Evolutionary conservation across 2,329 filamentous ascomycete genomes (phyloP), one percentile per base, ranked within the genome.

Genomic region (Chrysoporthe austroafricana): DNA sequence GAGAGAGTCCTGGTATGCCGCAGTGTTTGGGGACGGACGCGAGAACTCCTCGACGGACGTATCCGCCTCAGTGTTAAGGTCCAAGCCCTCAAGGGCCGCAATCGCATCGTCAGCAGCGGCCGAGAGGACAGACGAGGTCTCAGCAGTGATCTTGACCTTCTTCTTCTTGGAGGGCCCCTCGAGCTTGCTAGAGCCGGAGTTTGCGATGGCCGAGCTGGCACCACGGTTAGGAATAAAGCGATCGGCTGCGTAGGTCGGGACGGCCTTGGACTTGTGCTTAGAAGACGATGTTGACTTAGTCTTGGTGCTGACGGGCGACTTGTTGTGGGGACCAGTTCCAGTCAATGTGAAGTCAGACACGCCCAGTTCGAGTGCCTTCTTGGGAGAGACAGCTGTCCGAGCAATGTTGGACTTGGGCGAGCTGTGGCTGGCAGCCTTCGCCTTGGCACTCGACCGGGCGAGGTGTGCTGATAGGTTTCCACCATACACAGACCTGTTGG

Each of bases 351-450:
- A 98, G 77, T 99, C 94, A 52, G 94, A 97, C 44, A 97, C 90
- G 72, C 93, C 94, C 52, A 97, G 87, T 80, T 98, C 95, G 50
- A 98, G 86, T 59, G 84, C 86, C 78, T 91, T 93, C 75, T 92
- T 91, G 26, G 95, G 94, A 56, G 93, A 94, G 68, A 90, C 86
- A 66, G 88, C 87, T 54, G 83, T 82, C 72, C 89, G 88, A 72
- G 91, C 92, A 79, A 97, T 97, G 85, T 97, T 98, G 69, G 94
- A 97, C 85, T 98, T 98, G 77, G 94, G 94, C 2, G 95, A 97
- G 77, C 96, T 92, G 62, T 92, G 91, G 79, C 92, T 90, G 18
- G 85, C 82, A 61, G 91, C 90, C 79, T 92, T 90, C n/a, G 85
- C 82, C 82, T 90, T 91, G 70, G 89, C 85, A 69, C 80, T 81